A percentile compares a stretch with the other conserved stretches of the same genome.
phyloP scores from a whole-genome alignment of 2,329 filamentous ascomycete genomes.

The Meredithiella fracta region DNA sequence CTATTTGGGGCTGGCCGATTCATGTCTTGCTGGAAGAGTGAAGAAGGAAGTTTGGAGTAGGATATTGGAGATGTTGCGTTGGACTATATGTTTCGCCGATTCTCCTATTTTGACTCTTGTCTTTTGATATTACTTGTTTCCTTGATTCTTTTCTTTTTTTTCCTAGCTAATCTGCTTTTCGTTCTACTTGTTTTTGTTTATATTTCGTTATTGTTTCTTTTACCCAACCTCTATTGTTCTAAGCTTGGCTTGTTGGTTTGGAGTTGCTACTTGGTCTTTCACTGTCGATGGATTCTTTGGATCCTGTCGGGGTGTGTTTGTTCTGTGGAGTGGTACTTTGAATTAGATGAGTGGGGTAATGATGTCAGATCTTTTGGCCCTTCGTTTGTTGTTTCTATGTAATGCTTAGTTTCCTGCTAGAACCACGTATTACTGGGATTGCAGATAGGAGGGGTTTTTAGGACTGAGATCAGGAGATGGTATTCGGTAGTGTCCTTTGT shows the following conservation, averaged over 20 bases:
- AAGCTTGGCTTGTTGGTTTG: background rate
- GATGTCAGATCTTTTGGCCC: no score
- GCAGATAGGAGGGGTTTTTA: no score
- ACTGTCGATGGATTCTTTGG: no score
- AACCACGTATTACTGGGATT: no score
- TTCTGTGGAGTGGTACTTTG: no score
- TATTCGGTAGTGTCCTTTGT: no score
- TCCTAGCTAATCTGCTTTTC: conserved; percentile 18
- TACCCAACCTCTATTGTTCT: background rate
- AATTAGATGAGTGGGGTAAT: no score
- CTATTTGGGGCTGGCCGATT: background rate
- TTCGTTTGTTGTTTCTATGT: no score
- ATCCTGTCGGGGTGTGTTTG: no score
- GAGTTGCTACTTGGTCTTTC: background rate
- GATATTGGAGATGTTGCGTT: background rate
- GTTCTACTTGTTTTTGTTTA: conserved; percentile 12
- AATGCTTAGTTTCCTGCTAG: no score
- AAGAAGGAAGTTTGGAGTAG: background rate
- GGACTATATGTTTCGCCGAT: conserved; percentile 15
- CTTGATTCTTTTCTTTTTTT: conserved; percentile 16
- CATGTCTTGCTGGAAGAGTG: background rate
- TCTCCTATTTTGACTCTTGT: conserved; percentile 12
- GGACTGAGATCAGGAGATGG: no score
- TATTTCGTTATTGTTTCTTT: background rate
- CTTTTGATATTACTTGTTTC: conserved; percentile 12